Base-by-base conservation (phyloP, 768 basidiomycete genomes). In the Collybiopsis confluens region DNA sequence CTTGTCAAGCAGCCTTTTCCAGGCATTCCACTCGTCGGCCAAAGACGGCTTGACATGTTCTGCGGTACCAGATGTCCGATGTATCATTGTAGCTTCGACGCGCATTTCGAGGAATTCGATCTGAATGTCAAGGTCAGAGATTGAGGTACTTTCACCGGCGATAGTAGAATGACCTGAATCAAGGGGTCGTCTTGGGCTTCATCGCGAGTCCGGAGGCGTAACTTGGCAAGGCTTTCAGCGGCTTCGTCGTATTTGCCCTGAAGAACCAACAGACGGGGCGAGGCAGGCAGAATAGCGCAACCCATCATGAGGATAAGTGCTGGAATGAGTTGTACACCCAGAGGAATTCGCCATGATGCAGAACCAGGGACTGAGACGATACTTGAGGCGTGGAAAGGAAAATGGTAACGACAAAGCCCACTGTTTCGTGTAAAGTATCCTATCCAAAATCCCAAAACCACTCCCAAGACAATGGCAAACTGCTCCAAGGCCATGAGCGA, bases 401-500 rank as follows among this genome's bases (percentile, higher is more conserved):
- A 49, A 37, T 8, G 30, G 9, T 33, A 44, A 49, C 24, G 36
- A 21, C 28, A 28, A 30, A 2, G 68, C 81, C 33, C 61, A 88
- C 87, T 61, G 20, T 77, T 65, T 13, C 90, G 81, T 0, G 89
- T 92, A 41, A 80, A 61, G 62, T 87, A 92, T 0, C 90, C 90
- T 3, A 80, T 77, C 90, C 90, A 92, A 61, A 92, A 92, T 2
- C 90, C 90, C 13, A 88, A 68, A 0, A 92, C 88, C 4, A 90
- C 89, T 2, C 90, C 90, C 0, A 86, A 69, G 13, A 92, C 89
- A 46, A 92, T 92, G 18, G 86, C 81, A 40, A 90, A 77, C 55
- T 92, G 90, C 61, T 92, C 90, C 2, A 92, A 72, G 1, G 88
- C 83, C 68, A 91, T 76, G 18, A 92, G 76, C 0, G 89, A 88